Base-by-base conservation (phyloP, 2,329 filamentous ascomycete genomes). In the Fusarium cicatricum region DNA sequence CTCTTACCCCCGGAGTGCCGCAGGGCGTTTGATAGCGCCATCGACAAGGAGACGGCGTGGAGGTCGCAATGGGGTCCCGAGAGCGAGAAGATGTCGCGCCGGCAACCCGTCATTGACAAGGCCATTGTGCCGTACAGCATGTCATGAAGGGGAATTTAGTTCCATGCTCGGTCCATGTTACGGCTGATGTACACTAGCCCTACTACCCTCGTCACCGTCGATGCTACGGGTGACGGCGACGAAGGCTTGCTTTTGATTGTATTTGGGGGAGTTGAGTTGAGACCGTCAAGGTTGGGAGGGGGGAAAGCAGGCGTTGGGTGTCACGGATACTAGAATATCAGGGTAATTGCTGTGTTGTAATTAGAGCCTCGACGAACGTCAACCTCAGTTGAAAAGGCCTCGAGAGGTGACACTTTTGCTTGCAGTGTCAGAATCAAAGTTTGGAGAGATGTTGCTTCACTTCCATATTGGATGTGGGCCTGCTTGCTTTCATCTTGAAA, bases 51-150 rank as follows among this genome's bases (percentile, higher is more conserved):
- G 73, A 73, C 76, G 56, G 76, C 82, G 48, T 98, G 92, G 90
- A 90, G 90, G 72, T 78, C 75, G 28, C 83, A 82, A 60, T 97
- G 92, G 91, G 84, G 84, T 14, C 81, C 84, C 5, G 93, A 97
- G 75, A 79, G 73, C 31, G 75, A 81, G 10, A 84, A 85, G 53
- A 79, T 75, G 55, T 78, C 80, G 33, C 78, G 85, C 48, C 75
- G 79, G 41, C 71, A 77, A 42, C 85, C 85, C 1, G 71, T 82
- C 34, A 86, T 89, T 57, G 85, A 89, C 73, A 88, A 88, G 74
- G 84, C 85, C 3, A 82, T 87, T 65, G 84, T 87, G 51, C 83
- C 85, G 12, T 86, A 84, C 64, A 80, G 77, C 40, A 81, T 81
- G 77, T 64, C 65, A 38, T 72, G 57, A 62, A 44, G 43, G 40